Conservation (phyloP, 2,329 filamentous ascomycete genomes). For the Graphium sp. region DNA sequence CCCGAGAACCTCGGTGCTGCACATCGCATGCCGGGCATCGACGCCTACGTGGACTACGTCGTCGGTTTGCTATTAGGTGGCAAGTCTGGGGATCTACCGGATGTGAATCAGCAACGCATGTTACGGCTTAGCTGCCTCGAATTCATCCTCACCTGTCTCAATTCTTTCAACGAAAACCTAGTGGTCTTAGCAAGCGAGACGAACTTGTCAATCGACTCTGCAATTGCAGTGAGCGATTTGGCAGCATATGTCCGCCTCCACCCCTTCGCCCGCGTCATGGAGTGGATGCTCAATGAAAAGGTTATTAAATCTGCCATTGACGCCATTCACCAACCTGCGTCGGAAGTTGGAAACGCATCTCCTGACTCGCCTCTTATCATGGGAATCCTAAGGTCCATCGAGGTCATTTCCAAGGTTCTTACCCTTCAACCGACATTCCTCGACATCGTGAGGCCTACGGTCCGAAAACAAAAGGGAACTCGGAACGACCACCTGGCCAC, state of each 20-base stretch:
- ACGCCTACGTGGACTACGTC: constrained; percentile 84
- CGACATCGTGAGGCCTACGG: constrained; percentile 66
- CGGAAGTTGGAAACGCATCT: constrained; percentile 53
- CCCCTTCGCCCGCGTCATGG: constrained; percentile 88
- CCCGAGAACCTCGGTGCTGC: constrained; percentile 68
- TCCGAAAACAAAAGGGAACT: constrained; percentile 48
- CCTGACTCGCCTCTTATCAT: constrained; percentile 70
- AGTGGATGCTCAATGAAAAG: constrained; percentile 93
- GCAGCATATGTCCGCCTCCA: constrained; percentile 72
- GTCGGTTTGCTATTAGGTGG: constrained; percentile 61
- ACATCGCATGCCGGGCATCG: constrained; percentile 66
- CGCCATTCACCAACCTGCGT: constrained; percentile 59
- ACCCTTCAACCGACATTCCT: constrained; percentile 84
- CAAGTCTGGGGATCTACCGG: constrained; percentile 46
- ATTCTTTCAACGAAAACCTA: constrained; percentile 86
- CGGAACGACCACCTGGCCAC: constrained; percentile 44
- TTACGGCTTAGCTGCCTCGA: constrained; percentile 68
- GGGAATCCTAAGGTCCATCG: constrained; percentile 62
- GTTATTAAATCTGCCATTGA: constrained; percentile 67
- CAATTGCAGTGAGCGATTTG: constrained; percentile 59
- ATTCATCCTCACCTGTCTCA: constrained; percentile 64
- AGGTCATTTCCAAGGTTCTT: constrained; percentile 69
- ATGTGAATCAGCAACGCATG: constrained; percentile 52
- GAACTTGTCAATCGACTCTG: constrained; percentile 55
- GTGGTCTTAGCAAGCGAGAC: constrained; percentile 72